Conservation (phyloP, 1,284 basidiomycete genomes). For the Heliocybe sulcata region DNA sequence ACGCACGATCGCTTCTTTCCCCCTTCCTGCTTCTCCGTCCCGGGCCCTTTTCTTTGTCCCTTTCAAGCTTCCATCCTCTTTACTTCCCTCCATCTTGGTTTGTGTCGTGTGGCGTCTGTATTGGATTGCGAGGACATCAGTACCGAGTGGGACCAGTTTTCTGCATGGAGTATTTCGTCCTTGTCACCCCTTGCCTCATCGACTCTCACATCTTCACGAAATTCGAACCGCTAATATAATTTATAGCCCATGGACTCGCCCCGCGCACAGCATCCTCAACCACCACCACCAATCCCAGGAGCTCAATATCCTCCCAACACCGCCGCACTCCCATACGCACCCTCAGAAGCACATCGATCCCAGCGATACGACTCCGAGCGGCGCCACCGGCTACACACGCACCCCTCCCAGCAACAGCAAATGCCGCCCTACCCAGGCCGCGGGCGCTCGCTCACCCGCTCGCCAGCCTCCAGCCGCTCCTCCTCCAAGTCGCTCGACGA, state of each 20-base stretch:
- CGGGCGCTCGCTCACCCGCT: constrained; percentile 17
- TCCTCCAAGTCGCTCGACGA: constrained; percentile 43
- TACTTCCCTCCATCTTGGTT: too few species aligned
- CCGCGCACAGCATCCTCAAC: background rate
- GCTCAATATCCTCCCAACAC: background rate
- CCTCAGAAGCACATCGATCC: background rate
- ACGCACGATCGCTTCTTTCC: too few species aligned
- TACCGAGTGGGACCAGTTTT: too few species aligned
- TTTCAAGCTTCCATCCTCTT: background rate
- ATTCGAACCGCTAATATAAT: background rate
- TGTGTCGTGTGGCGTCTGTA: too few species aligned
- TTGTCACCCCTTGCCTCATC: too few species aligned
- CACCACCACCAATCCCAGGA: background rate
- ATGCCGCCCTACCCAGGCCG: constrained; percentile 15
- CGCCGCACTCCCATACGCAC: background rate
- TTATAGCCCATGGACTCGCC: background rate
- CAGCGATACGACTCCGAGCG: background rate
- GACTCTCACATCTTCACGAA: too few species aligned
- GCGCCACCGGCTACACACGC: background rate
- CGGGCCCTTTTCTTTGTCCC: too few species aligned
- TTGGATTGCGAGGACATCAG: too few species aligned
- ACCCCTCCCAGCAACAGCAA: constrained; percentile 8
- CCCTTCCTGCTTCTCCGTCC: too few species aligned
- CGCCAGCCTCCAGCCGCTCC: constrained; percentile 18
- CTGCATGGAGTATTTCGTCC: too few species aligned